Conservation (phyloP, 148 eudicot genomes). For the Camellia granthamiana region DNA sequence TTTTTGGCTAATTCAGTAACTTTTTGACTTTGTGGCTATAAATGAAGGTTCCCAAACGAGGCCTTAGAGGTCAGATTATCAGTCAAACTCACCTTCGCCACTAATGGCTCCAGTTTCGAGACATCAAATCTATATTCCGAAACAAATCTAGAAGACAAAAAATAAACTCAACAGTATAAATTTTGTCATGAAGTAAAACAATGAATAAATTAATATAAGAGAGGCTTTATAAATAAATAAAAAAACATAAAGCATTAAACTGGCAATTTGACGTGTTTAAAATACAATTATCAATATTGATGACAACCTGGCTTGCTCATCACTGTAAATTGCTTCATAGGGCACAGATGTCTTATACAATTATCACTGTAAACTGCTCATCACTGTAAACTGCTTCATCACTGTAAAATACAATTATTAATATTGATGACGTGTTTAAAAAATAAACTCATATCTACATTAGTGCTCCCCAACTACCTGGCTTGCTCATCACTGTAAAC, state of each 20-base stretch:
- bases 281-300: background rate
- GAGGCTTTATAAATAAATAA: background rate
- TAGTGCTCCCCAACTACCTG: slow-evolving; percentile 41
- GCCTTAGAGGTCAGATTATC: slow-evolving; percentile 16
- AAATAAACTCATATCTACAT: too few species aligned
- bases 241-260: background rate
- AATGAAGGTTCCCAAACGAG: background rate
- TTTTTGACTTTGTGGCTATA: too few species aligned
- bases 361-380: too few species aligned
- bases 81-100: slow-evolving; percentile 69
- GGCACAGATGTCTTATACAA: slow-evolving; percentile 83
- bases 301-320: slow-evolving; percentile 74
- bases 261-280: background rate
- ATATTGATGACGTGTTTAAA: too few species aligned
- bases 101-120: slow-evolving; percentile 95
- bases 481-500: slow-evolving; percentile 90
- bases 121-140: slow-evolving; percentile 81
- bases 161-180: slow-evolving; percentile 4
- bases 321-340: slow-evolving; percentile 88
- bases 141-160: slow-evolving; percentile 46
- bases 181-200: slow-evolving; percentile 11
- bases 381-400: too few species aligned
- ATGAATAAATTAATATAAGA: background rate
- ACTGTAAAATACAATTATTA: too few species aligned
- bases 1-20: too few species aligned